phyloP scores from a whole-genome alignment of 2,329 filamentous ascomycete species.

The Phialophora verrucosa region DNA sequence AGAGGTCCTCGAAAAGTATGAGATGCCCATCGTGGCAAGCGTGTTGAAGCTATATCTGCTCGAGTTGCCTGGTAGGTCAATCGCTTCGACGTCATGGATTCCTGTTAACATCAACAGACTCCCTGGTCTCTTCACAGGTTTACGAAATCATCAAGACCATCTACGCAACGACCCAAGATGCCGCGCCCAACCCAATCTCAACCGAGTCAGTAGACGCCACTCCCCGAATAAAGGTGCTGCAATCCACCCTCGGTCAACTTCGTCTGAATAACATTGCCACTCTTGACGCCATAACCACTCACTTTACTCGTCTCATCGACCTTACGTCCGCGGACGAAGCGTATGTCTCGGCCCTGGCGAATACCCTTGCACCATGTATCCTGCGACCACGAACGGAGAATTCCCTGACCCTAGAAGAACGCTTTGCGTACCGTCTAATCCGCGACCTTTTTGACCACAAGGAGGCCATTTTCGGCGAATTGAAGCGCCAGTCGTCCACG shows the following conservation, averaged over 20 bases:
- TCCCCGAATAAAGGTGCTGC: conserved; percentile 80
- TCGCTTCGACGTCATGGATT: neutral
- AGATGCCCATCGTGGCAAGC: conserved; percentile 91
- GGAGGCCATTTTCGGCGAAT: conserved; percentile 90
- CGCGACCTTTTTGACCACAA: conserved; percentile 93
- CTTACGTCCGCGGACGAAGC: conserved; percentile 92
- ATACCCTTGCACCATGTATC: conserved; percentile 79
- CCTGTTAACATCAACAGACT: conserved; percentile 65
- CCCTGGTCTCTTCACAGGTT: conserved; percentile 95
- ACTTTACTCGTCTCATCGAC: conserved; percentile 96
- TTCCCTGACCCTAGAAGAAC: conserved; percentile 92
- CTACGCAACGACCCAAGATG: conserved; percentile 81
- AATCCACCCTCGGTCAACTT: conserved; percentile 93
- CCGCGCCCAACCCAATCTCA: conserved; percentile 68
- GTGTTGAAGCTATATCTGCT: conserved; percentile 92
- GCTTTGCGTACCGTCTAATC: conserved; percentile 86
- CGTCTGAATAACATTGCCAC: conserved; percentile 97
- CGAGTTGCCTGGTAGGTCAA: conserved; percentile 82
- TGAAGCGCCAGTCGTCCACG: conserved; percentile 72
- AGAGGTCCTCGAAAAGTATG: conserved; percentile 82
- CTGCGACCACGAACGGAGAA: conserved; percentile 86
- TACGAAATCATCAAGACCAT: conserved; percentile 99
- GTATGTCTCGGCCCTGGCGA: conserved; percentile 77
- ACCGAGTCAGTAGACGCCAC: conserved; percentile 36
- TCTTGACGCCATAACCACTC: conserved; percentile 96